Evolutionary conservation across 306 rosid species (phyloP), one percentile per base, ranked within the genome.

Genomic region (Gastrolobium villosum): DNA sequence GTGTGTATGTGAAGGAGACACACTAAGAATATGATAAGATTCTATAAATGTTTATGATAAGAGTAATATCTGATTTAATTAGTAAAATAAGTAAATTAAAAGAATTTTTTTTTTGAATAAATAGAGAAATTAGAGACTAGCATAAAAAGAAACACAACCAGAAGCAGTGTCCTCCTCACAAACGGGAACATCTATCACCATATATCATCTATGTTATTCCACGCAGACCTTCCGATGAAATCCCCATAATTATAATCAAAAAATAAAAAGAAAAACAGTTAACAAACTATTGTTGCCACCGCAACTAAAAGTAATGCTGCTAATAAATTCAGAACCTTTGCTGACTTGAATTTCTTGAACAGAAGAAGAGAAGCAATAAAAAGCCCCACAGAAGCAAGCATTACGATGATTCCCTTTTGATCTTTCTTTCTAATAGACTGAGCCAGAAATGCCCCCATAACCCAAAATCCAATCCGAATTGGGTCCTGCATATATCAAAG

Each of bases 311-410:
- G 5, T 2, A 71, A 70, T 62, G 72, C 28, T 26, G 60, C 26
- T n/a, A 82, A 40, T n/a, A 82, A 40, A 26, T 75, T 87, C 57
- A 39, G 5, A 45, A 63, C 6, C 77, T 63, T 82, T 48, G 5
- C 41, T 6, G 11, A 14, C 50, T 30, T 81, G 7, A 49, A 72
- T 72, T 72, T 89, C 54, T 80, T 72, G 56, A 79, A 66, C 5
- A 85, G 7, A 5, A 69, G 14, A 2, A 69, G 14, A 2, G 77
- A 35, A 79, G 72, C 66, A 44, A 64, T 5, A 62, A 32, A 49
- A 64, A 49, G 36, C 74, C 43, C 40, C 3, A 62, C 66, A 45
- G 54, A 78, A 53, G 70, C 34, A 80, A 20, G 68, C 34, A 63
- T 35, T 15, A 7, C 3, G 0, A 72, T 10, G 3, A 45, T 37